Percentiles rank a stretch among this genome's conserved stretches.
Evolutionary conservation across 192 early-diverging fungal species (phyloP).

Genomic region (Lobosporangium transversale): DNA sequence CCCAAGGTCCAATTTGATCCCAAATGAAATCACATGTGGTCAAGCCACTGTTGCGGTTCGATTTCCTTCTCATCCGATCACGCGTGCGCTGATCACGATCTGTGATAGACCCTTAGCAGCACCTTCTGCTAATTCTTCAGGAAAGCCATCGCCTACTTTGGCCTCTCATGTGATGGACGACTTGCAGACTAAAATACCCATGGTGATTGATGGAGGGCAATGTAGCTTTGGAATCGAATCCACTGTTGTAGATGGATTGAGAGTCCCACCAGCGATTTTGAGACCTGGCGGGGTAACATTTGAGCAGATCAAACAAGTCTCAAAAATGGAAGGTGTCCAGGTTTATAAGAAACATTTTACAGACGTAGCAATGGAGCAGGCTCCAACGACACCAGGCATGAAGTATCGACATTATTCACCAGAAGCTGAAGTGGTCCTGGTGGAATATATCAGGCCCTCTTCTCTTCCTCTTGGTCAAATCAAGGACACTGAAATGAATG

Average conservation of each 20-base stretch:
- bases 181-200: constrained; percentile 78
- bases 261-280: constrained; percentile 80
- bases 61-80: constrained; percentile 92
- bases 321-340: constrained; percentile 71
- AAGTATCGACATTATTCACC: constrained; percentile 99
- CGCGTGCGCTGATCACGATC: constrained; percentile 84
- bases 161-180: constrained; percentile 91
- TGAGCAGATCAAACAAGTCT: constrained; percentile 72
- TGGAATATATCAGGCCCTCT: constrained; percentile 51
- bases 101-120: constrained; percentile 94
- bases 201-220: constrained; percentile 90
- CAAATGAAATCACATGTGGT: constrained; percentile 82
- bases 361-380: constrained; percentile 72
- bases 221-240: constrained; percentile 93
- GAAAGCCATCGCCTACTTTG: constrained; percentile 92
- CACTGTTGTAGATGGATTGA: constrained; percentile 91
- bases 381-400: constrained; percentile 98
- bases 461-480: too few relatives aligned
- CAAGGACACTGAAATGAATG: not conserved
- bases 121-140: constrained; percentile 97
- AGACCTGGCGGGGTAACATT: constrained; percentile 92
- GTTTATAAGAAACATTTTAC: constrained; percentile 86
- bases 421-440: constrained; percentile 82
- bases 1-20: constrained; percentile 75
- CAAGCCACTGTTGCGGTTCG: constrained; percentile 90